Evolutionary conservation across 306 rosid genomes (phyloP).

Genomic region (Prunus dulcis): DNA sequence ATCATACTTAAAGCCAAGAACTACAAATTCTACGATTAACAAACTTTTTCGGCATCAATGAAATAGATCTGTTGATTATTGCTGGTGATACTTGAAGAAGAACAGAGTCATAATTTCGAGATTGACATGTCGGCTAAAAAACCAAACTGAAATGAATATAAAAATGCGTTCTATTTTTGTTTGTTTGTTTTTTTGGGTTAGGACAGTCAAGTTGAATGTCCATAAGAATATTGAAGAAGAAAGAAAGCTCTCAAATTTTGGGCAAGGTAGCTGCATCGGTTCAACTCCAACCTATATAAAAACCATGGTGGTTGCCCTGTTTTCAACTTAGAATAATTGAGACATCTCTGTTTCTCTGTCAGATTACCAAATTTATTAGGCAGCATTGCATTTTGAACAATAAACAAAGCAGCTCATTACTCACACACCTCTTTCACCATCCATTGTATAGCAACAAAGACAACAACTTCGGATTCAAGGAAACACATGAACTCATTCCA

Average conservation of each 20-base stretch:
- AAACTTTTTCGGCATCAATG: no score
- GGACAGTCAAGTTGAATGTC: not conserved
- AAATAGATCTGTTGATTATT: no score
- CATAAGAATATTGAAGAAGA: not conserved
- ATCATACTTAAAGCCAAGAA: slow-evolving; percentile 56
- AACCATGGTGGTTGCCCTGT: slow-evolving; percentile 2
- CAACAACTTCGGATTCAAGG: no score
- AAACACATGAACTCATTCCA: not conserved
- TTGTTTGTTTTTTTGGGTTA: no score
- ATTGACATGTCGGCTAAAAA: no score
- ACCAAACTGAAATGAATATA: no score
- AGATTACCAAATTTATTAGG: not conserved
- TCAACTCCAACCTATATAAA: not conserved
- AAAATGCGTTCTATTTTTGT: no score
- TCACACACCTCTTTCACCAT: not conserved
- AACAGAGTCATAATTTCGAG: no score
- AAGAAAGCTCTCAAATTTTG: not conserved
- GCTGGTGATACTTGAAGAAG: not conserved
- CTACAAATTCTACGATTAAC: slow-evolving; percentile 43
- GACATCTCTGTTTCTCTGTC: not conserved
- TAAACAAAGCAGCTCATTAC: not conserved
- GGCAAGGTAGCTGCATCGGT: not conserved
- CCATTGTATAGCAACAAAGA: not conserved
- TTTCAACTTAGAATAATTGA: not conserved
- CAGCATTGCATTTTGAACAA: not conserved